Evolutionary conservation across 2,329 filamentous ascomycete species (phyloP), one percentile per base, ranked within the genome.

Genomic region (Beauveria pseudobassiana): DNA sequence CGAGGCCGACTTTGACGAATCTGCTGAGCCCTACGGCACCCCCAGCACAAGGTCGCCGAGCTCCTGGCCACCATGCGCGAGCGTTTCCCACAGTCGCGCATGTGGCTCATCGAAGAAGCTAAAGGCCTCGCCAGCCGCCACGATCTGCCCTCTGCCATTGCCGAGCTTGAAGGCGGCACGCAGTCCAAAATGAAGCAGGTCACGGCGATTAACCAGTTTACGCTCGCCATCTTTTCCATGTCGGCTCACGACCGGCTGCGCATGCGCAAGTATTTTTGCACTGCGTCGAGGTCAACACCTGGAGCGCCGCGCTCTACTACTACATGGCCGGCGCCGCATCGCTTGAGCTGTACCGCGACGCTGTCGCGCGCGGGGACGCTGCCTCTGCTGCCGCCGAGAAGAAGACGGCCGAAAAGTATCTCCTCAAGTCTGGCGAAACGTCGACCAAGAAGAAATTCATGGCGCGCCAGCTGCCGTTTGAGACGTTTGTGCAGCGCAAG

Each of bases 71-170:
- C 87, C 30, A 95, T 97, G 89, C 84, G 90, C 50, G 69, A 75
- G 24, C 84, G 88, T 3, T 96, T 96, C 69, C 92, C 93, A 0
- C 85, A 91, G 58, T 93, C 89, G 53, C 83, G 88, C 51, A 81
- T 98, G 10, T 99, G 93, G 93, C 80, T 88, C 18, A 78, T 98
- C 2, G 93, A 98, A 73, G 90, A 97, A 76, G 89, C 92, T 1
- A 83, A 93, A 28, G 87, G 92, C 78, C 76, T 87, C 30, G 85
- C 87, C 8, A 85, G 86, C 42, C 84, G 87, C 58, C 83, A 84
- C 43, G 76, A 88, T 52, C 77, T 97, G 0, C 78, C 85, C 34
- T 81, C 82, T 38, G 88, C 92, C 0, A 78, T 96, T 45, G 77
- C 82, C 2, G 78, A 92, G 28, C 78, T 96, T 18, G 78, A 76